phyloP scores from a whole-genome alignment of 805 yeast genomes.

The Lachancea waltii region DNA sequence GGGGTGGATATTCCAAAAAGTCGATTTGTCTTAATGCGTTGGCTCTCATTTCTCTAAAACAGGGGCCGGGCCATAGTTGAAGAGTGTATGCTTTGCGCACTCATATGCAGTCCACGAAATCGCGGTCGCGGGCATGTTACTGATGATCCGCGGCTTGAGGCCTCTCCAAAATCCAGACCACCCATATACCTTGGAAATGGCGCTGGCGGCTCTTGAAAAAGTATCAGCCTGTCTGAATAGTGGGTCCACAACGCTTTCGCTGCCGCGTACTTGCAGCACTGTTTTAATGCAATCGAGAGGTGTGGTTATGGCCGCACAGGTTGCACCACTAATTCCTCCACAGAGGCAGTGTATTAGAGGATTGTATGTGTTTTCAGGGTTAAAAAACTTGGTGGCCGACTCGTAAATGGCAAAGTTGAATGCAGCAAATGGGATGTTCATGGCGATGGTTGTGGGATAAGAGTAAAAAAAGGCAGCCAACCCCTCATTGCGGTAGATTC shows the following conservation, averaged over 20 bases:
- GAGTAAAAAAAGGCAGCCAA: constrained; percentile 80
- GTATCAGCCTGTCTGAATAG: constrained; percentile 50
- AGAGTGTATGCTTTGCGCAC: constrained; percentile 66
- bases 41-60: too few species aligned
- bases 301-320: constrained; percentile 90
- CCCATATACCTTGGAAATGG: constrained; percentile 57
- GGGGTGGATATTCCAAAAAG: background rate
- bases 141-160: constrained; percentile 80
- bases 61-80: constrained; percentile 1
- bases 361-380: constrained; percentile 73
- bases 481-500: constrained; percentile 58
- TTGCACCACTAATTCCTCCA: constrained; percentile 92
- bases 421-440: constrained; percentile 94
- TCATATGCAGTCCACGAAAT: constrained; percentile 97
- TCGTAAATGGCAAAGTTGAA: constrained; percentile 91
- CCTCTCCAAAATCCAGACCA: constrained; percentile 72
- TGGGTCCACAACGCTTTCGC: constrained; percentile 36
- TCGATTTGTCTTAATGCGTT: too few species aligned
- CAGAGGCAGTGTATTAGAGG: constrained; percentile 88
- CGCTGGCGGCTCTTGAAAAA: constrained; percentile 61
- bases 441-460: constrained; percentile 86
- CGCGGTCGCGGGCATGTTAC: constrained; percentile 94
- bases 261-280: constrained; percentile 74
- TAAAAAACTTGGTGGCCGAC: constrained; percentile 65
- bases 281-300: constrained; percentile 95